phyloP scores from a whole-genome alignment of 345 rosid genomes.

The Pelargonium nanum region DNA sequence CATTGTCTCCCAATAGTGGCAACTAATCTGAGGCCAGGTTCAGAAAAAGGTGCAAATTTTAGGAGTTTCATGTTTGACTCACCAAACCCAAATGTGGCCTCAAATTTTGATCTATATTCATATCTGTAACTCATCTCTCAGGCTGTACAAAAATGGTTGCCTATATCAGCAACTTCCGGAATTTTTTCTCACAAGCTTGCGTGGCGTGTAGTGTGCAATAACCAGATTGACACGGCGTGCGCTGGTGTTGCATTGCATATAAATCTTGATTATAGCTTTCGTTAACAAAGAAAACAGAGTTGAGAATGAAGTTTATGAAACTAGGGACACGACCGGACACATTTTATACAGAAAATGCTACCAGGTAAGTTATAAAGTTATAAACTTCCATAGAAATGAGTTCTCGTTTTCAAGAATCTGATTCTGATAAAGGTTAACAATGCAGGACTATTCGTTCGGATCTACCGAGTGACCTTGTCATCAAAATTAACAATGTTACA shows the following conservation, averaged over 20 bases:
- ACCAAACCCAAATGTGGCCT: too few relatives aligned
- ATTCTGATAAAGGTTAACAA: neutral
- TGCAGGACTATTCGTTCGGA: constrained; percentile 73
- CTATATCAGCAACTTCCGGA: constrained; percentile 1
- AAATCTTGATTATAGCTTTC: constrained; percentile 11
- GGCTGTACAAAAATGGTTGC: too few relatives aligned
- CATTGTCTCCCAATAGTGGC: too few relatives aligned
- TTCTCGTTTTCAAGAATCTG: neutral
- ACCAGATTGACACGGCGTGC: too few relatives aligned
- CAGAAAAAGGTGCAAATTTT: too few relatives aligned
- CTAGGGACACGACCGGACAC: constrained; percentile 83
- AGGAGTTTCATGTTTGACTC: too few relatives aligned
- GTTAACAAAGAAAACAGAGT: constrained; percentile 10
- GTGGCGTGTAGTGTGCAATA: constrained; percentile 8
- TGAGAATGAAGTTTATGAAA: constrained; percentile 92
- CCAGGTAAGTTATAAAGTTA: constrained; percentile 35
- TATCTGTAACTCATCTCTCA: too few relatives aligned
- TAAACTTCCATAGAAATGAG: neutral
- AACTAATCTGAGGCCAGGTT: too few relatives aligned
- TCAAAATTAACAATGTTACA: constrained; percentile 48
- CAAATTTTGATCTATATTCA: too few relatives aligned
- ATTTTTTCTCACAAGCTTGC: constrained; percentile 3
- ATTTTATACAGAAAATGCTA: constrained; percentile 79
- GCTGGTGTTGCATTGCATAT: too few relatives aligned
- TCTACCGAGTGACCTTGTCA: constrained; percentile 49